phyloP scores from a whole-genome alignment of 73 alveolate genomes.

The Paramecium primaurelia region DNA sequence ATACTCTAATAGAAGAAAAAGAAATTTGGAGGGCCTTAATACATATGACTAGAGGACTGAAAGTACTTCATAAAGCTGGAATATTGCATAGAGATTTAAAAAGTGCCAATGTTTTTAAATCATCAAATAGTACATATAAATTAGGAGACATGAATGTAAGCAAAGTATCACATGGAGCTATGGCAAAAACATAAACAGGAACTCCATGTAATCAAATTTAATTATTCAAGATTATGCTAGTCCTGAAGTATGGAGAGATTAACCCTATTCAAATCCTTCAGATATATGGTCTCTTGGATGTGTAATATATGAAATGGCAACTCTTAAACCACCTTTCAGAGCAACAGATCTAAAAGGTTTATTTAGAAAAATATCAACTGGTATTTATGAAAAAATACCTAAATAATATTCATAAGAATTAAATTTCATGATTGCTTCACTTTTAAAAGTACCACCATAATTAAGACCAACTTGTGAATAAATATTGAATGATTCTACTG shows the following conservation, averaged over 20 bases:
- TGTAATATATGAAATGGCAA: slow-evolving; percentile 74
- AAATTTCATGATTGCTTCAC: slow-evolving; percentile 46
- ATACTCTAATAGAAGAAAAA: slow-evolving; percentile 64
- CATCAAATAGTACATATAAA: slow-evolving; percentile 61
- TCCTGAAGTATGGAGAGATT: slow-evolving; percentile 78
- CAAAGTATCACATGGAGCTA: slow-evolving; percentile 47
- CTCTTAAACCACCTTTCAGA: slow-evolving; percentile 71
- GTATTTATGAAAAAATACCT: slow-evolving; percentile 66
- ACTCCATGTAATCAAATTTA: slow-evolving; percentile 2
- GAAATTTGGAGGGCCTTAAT: slow-evolving; percentile 76
- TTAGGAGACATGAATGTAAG: slow-evolving; percentile 52
- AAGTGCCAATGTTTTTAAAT: slow-evolving; percentile 77
- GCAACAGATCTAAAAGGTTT: slow-evolving; percentile 67
- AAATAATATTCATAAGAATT: slow-evolving; percentile 56
- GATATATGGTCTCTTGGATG: slow-evolving; percentile 78
- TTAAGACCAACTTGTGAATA: slow-evolving; percentile 64
- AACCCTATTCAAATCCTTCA: slow-evolving; percentile 64
- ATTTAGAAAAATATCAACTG: slow-evolving; percentile 66
- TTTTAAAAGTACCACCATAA: slow-evolving; percentile 64
- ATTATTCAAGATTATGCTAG: slow-evolving; percentile 63
- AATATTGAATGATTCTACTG: slow-evolving; percentile 35
- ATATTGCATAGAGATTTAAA: slow-evolving; percentile 75
- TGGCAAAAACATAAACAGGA: slow-evolving; percentile 42
- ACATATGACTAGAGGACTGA: slow-evolving; percentile 70
- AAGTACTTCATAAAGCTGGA: slow-evolving; percentile 63